phyloP scores from a whole-genome alignment of 2,329 filamentous ascomycete species.

The Sphaerulina musiva region DNA sequence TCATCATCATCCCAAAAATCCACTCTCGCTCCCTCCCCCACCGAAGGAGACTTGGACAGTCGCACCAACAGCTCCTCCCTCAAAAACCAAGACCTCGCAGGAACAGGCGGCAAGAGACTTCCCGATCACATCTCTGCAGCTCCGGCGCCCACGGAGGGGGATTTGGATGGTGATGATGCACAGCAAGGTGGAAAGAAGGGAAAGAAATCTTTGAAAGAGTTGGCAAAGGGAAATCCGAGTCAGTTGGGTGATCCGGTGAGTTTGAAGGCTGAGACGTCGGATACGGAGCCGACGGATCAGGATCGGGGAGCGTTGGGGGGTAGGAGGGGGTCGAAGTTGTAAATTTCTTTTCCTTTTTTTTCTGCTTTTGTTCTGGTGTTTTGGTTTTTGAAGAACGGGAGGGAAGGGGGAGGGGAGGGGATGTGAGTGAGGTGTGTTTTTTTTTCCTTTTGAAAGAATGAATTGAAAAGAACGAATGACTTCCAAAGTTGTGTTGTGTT shows the following conservation, averaged over 20 bases:
- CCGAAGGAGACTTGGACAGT: slow-evolving; percentile 4
- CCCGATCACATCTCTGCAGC: slow-evolving; percentile 2
- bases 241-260: slow-evolving; percentile 34
- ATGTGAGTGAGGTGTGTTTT: too few species aligned
- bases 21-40: slow-evolving; percentile 5
- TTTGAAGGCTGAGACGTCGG: slow-evolving; percentile 34
- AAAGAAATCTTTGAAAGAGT: slow-evolving; percentile 21
- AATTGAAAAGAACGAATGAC: too few species aligned
- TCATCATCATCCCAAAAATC: slow-evolving; percentile 14
- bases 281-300: slow-evolving; percentile 31
- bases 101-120: slow-evolving; percentile 5
- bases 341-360: slow-evolving; percentile 27
- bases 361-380: background rate
- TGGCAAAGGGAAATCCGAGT: slow-evolving; percentile 30
- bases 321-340: slow-evolving; percentile 28
- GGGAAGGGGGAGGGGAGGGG: background rate
- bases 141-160: slow-evolving; percentile 14
- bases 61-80: background rate
- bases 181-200: slow-evolving; percentile 1
- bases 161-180: slow-evolving; percentile 10
- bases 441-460: too few species aligned
- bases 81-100: slow-evolving; percentile 7
- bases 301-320: slow-evolving; percentile 27
- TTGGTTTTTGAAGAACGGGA: background rate
- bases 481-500: too few species aligned